Evolutionary conservation across 768 basidiomycete species (phyloP).

Genomic region (Pleurotus pulmonarius): DNA sequence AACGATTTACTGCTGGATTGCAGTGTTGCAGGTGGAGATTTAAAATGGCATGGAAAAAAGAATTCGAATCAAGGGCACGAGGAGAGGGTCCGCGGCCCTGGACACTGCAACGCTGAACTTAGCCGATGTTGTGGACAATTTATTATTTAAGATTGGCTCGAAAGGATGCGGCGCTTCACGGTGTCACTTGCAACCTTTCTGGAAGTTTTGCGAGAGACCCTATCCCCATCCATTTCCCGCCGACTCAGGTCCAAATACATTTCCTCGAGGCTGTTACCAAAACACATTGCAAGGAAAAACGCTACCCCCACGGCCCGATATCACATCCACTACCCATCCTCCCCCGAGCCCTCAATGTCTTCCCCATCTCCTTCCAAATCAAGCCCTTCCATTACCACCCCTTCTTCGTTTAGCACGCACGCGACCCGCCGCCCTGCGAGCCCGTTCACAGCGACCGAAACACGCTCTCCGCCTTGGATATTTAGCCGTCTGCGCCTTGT

Average conservation of each 20-base stretch:
- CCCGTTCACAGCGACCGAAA: constrained; percentile 72
- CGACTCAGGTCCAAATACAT: constrained; percentile 6
- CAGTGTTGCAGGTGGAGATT: constrained; percentile 30
- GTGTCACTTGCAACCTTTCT: constrained; percentile 39
- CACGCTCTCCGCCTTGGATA: constrained; percentile 47
- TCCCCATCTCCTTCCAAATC: constrained; percentile 75
- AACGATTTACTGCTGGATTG: constrained; percentile 25
- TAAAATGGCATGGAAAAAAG: constrained; percentile 65
- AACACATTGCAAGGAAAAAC: neutral
- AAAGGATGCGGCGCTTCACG: constrained; percentile 41
- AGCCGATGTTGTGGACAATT: constrained; percentile 47
- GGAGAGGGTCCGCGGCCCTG: constrained; percentile 59
- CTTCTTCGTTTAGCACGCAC: constrained; percentile 65
- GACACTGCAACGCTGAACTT: constrained; percentile 33
- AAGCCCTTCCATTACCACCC: constrained; percentile 63
- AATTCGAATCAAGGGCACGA: constrained; percentile 68
- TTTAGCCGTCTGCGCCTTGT: constrained; percentile 52
- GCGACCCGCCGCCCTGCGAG: constrained; percentile 69
- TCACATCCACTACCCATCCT: constrained; percentile 19
- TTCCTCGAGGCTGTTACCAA: neutral
- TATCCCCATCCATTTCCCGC: constrained; percentile 33
- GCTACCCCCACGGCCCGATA: constrained; percentile 11
- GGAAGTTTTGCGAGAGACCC: constrained; percentile 32
- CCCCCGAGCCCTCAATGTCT: constrained; percentile 37
- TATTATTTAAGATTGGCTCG: constrained; percentile 53